These are phyloP conservation scores for Zygosaccharomyces lentus DNA, from an alignment of 805 yeast genomes.

Conservation along the genomic window DNA sequence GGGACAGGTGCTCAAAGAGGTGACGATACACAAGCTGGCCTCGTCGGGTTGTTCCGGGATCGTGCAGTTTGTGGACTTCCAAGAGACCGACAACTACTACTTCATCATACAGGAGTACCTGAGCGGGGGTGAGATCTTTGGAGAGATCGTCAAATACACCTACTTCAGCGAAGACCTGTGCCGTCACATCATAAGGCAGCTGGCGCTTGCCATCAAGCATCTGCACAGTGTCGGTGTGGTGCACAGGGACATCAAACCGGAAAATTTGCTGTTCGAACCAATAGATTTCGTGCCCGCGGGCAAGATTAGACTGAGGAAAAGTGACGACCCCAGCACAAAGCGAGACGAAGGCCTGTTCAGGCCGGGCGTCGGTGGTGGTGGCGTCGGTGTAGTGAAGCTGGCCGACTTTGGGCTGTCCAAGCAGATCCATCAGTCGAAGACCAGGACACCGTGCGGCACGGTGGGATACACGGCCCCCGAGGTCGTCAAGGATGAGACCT, in stretches of 20 bases:
- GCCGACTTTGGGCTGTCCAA: conserved; percentile 96
- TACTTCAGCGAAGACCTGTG: conserved; percentile 62
- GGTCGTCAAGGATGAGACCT: conserved; percentile 87
- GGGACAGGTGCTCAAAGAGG: conserved; percentile 74
- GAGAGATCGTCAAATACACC: conserved; percentile 61
- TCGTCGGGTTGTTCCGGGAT: conserved; percentile 50
- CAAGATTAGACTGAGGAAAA: conserved; percentile 44
- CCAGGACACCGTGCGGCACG: conserved; percentile 98
- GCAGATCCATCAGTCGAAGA: conserved; percentile 78
- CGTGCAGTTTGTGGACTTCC: conserved; percentile 60
- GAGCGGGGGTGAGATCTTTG: conserved; percentile 74
- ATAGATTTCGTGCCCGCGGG: conserved; percentile 46
- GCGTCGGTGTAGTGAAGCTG: conserved; percentile 80
- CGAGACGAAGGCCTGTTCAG: conserved; percentile 82
- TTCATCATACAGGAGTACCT: conserved; percentile 70
- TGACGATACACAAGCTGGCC: conserved; percentile 61
- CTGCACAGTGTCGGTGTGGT: conserved; percentile 75
- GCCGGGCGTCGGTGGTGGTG: conserved; percentile 86
- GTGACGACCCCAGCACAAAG: conserved; percentile 66
- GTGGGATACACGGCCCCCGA: conserved; percentile 99
- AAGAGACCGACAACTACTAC: conserved; percentile 57
- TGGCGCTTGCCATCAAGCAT: conserved; percentile 60
- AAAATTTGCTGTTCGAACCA: conserved; percentile 63
- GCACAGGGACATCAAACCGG: conserved; percentile 82
- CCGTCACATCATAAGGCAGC: conserved; percentile 59